These are phyloP conservation scores for Sisymbrium irio DNA, from an alignment of 345 rosid genomes.

Conservation along the genomic window DNA sequence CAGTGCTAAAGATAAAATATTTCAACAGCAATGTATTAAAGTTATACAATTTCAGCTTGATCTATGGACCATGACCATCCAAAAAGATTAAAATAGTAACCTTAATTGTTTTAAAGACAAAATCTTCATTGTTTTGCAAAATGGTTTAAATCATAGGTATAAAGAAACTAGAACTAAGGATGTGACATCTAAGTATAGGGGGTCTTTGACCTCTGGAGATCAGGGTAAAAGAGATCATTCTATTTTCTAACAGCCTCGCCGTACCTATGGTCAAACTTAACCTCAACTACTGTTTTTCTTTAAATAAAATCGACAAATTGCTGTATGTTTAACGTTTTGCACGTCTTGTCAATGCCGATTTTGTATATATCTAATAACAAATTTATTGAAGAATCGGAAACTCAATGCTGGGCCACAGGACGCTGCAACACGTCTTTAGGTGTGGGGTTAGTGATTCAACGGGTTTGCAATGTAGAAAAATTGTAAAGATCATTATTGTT, in stretches of 20 bases:
- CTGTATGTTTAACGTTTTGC: neutral
- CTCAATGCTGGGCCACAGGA: neutral
- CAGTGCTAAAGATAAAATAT: neutral
- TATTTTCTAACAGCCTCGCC: constrained; percentile 6
- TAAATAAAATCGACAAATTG: neutral
- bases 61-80: neutral
- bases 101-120: neutral
- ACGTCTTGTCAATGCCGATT: neutral
- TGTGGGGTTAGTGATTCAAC: neutral
- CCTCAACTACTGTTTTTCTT: constrained; percentile 20
- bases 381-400: neutral
- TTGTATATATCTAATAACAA: neutral
- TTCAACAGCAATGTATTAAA: neutral
- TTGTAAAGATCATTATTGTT: neutral
- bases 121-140: neutral
- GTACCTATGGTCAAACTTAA: constrained; percentile 29
- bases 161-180: neutral
- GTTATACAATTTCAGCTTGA: neutral
- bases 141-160: neutral
- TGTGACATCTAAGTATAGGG: constrained; percentile 32
- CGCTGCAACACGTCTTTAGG: neutral
- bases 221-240: constrained; percentile 1
- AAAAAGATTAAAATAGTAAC: neutral
- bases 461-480: neutral
- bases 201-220: constrained; percentile 29